Evolutionary conservation across 306 rosid genomes (phyloP).

Genomic region (Vachellia pachyceras): DNA sequence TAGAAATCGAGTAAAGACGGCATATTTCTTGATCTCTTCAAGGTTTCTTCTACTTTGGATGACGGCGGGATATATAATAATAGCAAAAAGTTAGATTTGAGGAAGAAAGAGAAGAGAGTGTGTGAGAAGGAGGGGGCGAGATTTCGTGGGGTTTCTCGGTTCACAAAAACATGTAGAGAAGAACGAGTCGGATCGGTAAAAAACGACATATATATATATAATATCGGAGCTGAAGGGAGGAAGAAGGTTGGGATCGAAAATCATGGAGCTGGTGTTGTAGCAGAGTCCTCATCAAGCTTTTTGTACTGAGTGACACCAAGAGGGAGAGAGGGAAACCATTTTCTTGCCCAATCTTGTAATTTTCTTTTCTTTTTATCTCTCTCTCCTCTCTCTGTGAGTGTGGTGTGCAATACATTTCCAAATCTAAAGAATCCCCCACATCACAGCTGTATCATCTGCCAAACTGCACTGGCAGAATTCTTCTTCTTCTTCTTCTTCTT

Average conservation of each 20-base stretch:
- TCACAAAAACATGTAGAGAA: too few species aligned
- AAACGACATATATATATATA: too few species aligned
- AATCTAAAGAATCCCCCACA: constrained; percentile 36
- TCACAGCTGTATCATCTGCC: constrained; percentile 54
- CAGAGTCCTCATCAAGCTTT: neutral
- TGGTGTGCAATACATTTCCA: constrained; percentile 37
- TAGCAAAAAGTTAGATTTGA: neutral
- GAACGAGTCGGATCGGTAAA: too few species aligned
- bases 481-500: too few species aligned
- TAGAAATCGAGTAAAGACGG: neutral
- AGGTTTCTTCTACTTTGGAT: neutral
- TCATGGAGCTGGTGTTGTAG: constrained; percentile 1
- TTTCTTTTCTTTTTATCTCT: neutral
- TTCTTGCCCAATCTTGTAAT: neutral
- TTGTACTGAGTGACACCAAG: neutral
- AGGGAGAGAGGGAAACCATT: constrained; percentile 30
- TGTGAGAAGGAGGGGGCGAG: too few species aligned
- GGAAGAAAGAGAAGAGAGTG: neutral
- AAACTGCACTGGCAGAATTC: neutral
- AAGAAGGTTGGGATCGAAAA: neutral
- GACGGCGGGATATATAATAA: neutral
- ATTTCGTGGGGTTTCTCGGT: too few species aligned
- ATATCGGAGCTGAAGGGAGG: neutral
- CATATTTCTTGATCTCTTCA: neutral
- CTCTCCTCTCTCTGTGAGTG: constrained; percentile 7